These are phyloP conservation scores for Auriscalpium orientale DNA, from an alignment of 768 basidiomycete genomes.

Conservation along the genomic window DNA sequence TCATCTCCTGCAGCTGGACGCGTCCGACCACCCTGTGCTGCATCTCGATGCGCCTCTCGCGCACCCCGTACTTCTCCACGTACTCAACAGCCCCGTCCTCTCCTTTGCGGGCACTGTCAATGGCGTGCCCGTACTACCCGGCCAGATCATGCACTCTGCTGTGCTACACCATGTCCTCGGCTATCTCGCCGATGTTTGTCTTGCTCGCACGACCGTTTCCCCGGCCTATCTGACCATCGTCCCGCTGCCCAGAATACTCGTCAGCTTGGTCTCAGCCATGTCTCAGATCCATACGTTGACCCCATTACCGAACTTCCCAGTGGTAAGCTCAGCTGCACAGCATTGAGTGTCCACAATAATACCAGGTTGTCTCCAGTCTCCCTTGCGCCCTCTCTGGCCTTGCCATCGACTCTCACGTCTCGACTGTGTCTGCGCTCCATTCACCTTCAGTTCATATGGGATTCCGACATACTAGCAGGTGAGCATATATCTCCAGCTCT, in stretches of 20 bases:
- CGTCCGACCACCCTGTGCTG: constrained; percentile 17
- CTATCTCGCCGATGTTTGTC: constrained; percentile 28
- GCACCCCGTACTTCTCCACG: constrained; percentile 39
- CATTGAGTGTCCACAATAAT: constrained; percentile 24
- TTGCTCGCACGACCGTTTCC: too few relatives aligned
- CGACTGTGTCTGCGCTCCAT: constrained; percentile 27
- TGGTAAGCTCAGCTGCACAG: not conserved
- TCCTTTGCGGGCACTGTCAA: constrained; percentile 49
- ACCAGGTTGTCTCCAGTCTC: constrained; percentile 27
- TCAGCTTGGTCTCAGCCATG: constrained; percentile 3
- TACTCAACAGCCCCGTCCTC: constrained; percentile 42
- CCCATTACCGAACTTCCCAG: constrained; percentile 1
- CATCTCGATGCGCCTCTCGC: constrained; percentile 18
- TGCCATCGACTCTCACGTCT: constrained; percentile 14
- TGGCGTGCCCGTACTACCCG: constrained; percentile 29
- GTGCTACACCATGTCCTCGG: constrained; percentile 40
- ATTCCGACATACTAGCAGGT: constrained; percentile 7
- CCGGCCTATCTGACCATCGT: not conserved
- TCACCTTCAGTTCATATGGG: constrained; percentile 37
- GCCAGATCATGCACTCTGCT: constrained; percentile 40
- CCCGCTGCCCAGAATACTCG: constrained; percentile 38
- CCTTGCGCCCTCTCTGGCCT: constrained; percentile 22
- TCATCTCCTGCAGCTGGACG: constrained; percentile 33
- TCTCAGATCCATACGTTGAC: constrained; percentile 9
- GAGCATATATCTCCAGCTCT: constrained; percentile 34